Conservation (phyloP, 768 basidiomycete species). For the Amanita rubescens region DNA sequence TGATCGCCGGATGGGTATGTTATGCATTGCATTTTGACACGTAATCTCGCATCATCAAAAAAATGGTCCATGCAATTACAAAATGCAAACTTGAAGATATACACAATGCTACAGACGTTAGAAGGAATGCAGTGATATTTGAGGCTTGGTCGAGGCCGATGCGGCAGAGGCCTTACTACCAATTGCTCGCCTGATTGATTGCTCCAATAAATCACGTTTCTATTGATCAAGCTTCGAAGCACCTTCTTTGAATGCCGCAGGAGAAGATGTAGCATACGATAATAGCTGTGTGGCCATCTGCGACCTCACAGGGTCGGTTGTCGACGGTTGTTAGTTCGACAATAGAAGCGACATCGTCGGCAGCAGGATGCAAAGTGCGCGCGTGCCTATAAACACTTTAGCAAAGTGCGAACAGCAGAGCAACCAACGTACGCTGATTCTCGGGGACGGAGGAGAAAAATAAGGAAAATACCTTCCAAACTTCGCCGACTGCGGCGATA, state of each 20-base stretch:
- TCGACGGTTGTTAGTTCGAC: conserved; percentile 36
- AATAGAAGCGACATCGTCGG: conserved; percentile 72
- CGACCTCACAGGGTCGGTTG: conserved; percentile 39
- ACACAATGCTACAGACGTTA: conserved; percentile 24
- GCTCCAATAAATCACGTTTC: conserved; percentile 60
- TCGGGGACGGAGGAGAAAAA: conserved; percentile 52
- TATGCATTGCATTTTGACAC: too few relatives aligned
- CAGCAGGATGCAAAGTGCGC: conserved; percentile 62
- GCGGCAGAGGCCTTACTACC: conserved; percentile 32
- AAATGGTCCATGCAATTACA: too few relatives aligned
- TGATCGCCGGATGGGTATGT: too few relatives aligned
- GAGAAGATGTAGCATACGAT: conserved; percentile 60
- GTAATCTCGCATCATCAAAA: too few relatives aligned
- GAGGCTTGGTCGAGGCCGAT: conserved; percentile 47
- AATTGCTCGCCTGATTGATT: conserved; percentile 70
- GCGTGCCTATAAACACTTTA: conserved; percentile 41
- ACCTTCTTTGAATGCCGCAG: conserved; percentile 80
- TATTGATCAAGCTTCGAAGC: conserved; percentile 55
- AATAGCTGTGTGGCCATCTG: conserved; percentile 64
- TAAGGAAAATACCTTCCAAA: conserved; percentile 71
- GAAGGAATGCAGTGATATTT: conserved; percentile 73
- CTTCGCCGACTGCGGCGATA: conserved; percentile 61
- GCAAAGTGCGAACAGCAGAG: background rate
- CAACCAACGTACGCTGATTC: conserved; percentile 47
- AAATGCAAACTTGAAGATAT: too few relatives aligned